Evolutionary conservation across 2,329 filamentous ascomycete genomes (phyloP), one percentile per base, ranked within the genome.

Genomic region (Fusarium pilosicola): DNA sequence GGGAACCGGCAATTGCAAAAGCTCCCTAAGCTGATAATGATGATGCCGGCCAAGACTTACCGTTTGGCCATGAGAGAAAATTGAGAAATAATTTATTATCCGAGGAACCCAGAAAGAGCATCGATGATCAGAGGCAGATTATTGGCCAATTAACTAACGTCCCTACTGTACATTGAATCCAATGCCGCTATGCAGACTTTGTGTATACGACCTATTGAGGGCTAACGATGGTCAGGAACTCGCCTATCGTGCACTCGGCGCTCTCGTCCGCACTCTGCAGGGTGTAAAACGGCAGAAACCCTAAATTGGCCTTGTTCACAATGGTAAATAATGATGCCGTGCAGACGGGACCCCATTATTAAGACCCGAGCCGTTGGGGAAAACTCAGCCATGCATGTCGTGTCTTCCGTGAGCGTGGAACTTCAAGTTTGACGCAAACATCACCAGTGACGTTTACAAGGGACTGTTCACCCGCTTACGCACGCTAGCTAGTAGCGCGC

Each of bases 371-470:
- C 71, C 68, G 71, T 59, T 74, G 45, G n/a, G 32, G 24, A 61
- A 51, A 55, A 54, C 32, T 24, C 65, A 66, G 38, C 48, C 34
- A 62, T 52, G 36, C 39, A 62, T 56, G 36, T 38, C 44, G 45
- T 62, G 48, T 52, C 30, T 52, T 66, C 62, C 42, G 48, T 32
- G 34, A 49, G 34, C 15, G 14, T 48, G 32, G 44, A 54, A 32
- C 32, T 39, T 32, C 30, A 10, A 52, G 12, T 36, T 58, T 54
- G 44, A 65, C 68, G 71, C 60, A 73, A 74, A 42, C 71, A 74
- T 74, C 71, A 74, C 62, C 44, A 51, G 42, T 73, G 71, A 63
- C 63, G 64, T 72, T 65, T 72, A 51, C 52, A 68, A 71, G 64
- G 36, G 44, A 45, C 51, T 44, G 34, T 20, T 24, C 57, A 65